Percentiles rank a stretch among this genome's conserved stretches.
Evolutionary conservation across 2,329 filamentous ascomycete genomes (phyloP).

Genomic region (Apiospora aurea): DNA sequence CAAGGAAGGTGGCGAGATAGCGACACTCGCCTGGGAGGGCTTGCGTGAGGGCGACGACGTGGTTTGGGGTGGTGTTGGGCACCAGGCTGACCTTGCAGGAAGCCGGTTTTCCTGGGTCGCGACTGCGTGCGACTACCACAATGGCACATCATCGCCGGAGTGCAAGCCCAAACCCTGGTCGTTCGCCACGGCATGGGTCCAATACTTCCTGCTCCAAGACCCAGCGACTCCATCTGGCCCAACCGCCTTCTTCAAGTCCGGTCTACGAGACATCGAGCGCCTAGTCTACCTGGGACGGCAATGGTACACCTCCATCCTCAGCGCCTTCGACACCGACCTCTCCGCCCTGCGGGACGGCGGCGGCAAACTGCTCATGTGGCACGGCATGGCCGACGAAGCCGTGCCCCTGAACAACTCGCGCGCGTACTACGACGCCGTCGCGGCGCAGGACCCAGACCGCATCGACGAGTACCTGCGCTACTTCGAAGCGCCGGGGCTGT

Average conservation of each 20-base stretch:
- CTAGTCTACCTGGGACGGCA: slow-evolving; percentile 12
- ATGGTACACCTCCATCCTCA: slow-evolving; percentile 19
- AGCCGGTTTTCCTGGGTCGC: not conserved
- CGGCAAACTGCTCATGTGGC: slow-evolving; percentile 13
- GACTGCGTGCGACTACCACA: slow-evolving; percentile 4
- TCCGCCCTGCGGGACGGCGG: not conserved
- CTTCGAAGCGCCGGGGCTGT: slow-evolving; percentile 6
- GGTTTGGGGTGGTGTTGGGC: not conserved
- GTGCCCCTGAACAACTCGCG: slow-evolving; percentile 13
- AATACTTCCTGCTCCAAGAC: slow-evolving; percentile 9
- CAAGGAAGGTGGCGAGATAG: not conserved
- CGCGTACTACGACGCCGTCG: slow-evolving; percentile 4
- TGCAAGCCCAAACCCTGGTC: slow-evolving; percentile 3
- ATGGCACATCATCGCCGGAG: not conserved
- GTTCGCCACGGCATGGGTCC: slow-evolving; percentile 2
- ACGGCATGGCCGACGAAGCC: slow-evolving; percentile 16
- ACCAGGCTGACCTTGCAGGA: not conserved
- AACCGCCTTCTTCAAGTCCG: not conserved
- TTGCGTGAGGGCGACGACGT: not conserved
- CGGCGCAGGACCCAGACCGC: not conserved
- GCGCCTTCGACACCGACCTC: slow-evolving; percentile 21
- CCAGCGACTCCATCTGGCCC: not conserved
- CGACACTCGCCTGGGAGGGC: not conserved
- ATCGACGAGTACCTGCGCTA: slow-evolving; percentile 14
- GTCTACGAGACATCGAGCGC: not conserved